Base-by-base conservation (phyloP, 345 rosid genomes). In the Murraya paniculata region DNA sequence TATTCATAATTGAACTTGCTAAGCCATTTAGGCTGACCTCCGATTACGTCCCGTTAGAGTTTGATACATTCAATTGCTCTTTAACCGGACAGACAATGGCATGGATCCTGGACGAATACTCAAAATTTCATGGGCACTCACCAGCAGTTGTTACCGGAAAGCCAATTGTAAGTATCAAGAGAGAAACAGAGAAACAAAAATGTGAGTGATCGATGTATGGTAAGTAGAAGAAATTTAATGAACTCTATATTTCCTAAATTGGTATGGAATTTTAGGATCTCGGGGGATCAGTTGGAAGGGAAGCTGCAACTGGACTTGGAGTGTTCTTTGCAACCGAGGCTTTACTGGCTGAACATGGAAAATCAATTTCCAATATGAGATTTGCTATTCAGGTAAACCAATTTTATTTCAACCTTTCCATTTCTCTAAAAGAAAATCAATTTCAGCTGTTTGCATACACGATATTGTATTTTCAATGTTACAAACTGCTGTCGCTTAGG, bases 121-220 rank as follows among this genome's bases (percentile, higher is more conserved):
- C 93, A 5, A 89, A 89, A 85, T 89, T 89, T 73, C 91, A 89
- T 27, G 93, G 91, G 24, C 81, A 89, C 56, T 89, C 93, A 2
- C 93, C 93, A 50, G 91, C 91, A 35, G 87, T 89, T 79, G 91
- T 89, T 18, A 86, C 93, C 14, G 93, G 93, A 66, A 89, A 89
- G 73, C 91, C 87, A 61, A 85, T 85, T 66, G 91, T 86, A 77
- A 80, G 91, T 74, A 66, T 41, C 67, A 8, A 1, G 2, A 14
- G 38, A 35, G 56, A 24, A 38, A 50, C 7, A 19, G 69, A 41
- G 36, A 6, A 25, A 64, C n/a, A 6, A 68, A 67, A 45, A 31
- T 45, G 39, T 6, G n/a, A 4, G 31, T 6, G 28, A 4, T 13
- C 59, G 1, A 45, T 58, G 22, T 38, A 30, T 56, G 55, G 55